Base-by-base conservation (phyloP, 2,329 filamentous ascomycete species). In the Penicillium aurantiogriseum region DNA sequence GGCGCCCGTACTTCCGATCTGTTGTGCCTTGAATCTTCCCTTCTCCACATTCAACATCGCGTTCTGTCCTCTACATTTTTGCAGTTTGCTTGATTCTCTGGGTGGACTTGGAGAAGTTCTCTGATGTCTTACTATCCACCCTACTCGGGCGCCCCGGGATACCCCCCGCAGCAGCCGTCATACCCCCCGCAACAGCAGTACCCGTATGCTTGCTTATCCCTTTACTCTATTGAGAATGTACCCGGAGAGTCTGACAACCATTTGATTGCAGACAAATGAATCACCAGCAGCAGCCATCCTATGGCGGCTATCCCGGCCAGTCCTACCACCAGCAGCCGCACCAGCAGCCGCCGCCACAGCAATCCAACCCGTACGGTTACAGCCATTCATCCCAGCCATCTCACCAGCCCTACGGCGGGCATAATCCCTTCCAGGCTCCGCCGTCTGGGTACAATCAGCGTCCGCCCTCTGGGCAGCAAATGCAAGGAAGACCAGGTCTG, bases 71-170 rank as follows among this genome's bases (percentile, higher is more conserved):
- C 33, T 48, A 47, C 45, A 38, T 51, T 38, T 44, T 51, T 25
- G 21, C 50, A 45, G 51, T 53, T 59, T 57, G 43, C 57, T 54
- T 40, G 46, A 55, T 57, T 56, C 48, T 5, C 40, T 25, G 8
- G 27, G 21, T 55, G 45, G 39, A 44, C 39, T 23, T 42, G 6
- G 29, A 21, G 35, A 31, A 11, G 17, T 42, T 39, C 47, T 38
- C 47, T 64, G 56, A 88, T 88, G 86, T 87, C 86, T 64, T 85
- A 84, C 69, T 88, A 86, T 71, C 84, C 83, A 63, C 80, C 81
- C 47, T 85, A 86, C 68, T 76, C 79, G 70, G 81, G 81, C 54
- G 79, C 82, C 63, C 78, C 80, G 69, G 81, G 81, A 61, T 83
- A 83, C 66, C 80, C 81, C 80, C 84, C 80, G 64, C 77, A 68